Evolutionary conservation across 2,329 filamentous ascomycete genomes (phyloP).

Genomic region (Westerdykella sp.): DNA sequence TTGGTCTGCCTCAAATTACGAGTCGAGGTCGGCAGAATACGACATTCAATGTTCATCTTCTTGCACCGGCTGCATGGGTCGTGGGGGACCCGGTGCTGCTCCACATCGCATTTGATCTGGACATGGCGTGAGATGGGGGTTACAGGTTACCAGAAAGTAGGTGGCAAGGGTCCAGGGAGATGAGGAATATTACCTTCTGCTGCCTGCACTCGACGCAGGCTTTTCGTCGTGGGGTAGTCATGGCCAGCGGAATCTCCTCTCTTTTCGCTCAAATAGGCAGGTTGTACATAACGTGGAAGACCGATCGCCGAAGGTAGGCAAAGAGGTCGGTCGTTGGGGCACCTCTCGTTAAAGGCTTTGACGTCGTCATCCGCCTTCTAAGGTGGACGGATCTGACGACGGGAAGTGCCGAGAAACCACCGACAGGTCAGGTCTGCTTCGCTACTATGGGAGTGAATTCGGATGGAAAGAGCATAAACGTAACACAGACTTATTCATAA

Average conservation of each 20-base stretch:
- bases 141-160: slow-evolving; percentile 1
- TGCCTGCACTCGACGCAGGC: slow-evolving; percentile 36
- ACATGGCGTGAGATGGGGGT: slow-evolving; percentile 9
- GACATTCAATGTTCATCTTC: slow-evolving; percentile 33
- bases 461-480: no score
- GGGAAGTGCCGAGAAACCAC: not conserved
- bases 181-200: slow-evolving; percentile 27
- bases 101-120: slow-evolving; percentile 36
- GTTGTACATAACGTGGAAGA: not conserved
- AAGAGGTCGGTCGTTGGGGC: not conserved
- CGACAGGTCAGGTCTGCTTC: not conserved
- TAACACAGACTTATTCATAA: no score
- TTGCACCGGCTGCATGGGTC: slow-evolving; percentile 32
- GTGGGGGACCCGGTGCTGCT: slow-evolving; percentile 34
- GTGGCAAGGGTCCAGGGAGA: not conserved
- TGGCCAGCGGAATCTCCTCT: slow-evolving; percentile 7
- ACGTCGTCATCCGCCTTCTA: not conserved
- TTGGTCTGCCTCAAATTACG: slow-evolving; percentile 34
- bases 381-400: not conserved
- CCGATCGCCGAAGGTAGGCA: not conserved
- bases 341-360: not conserved
- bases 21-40: slow-evolving; percentile 33
- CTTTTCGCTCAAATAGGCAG: not conserved
- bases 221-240: slow-evolving; percentile 32
- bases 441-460: not conserved